Conservation (phyloP, 2,329 filamentous ascomycete genomes). For the Sphaerulina musiva region DNA sequence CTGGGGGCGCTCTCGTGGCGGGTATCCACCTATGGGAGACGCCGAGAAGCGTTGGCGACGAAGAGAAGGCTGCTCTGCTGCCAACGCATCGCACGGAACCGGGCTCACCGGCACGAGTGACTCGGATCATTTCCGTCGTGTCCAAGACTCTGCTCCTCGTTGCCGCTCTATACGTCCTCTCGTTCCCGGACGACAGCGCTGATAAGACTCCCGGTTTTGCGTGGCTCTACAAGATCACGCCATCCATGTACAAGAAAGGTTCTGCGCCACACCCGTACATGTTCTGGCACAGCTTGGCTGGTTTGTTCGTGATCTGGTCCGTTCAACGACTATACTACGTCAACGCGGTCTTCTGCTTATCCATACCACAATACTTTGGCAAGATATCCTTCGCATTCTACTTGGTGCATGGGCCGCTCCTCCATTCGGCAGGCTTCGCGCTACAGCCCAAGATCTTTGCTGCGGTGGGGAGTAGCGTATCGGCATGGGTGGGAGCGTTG, state of each 20-base stretch:
- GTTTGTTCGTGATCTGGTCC: slow-evolving; percentile 10
- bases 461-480: not conserved
- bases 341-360: slow-evolving; percentile 1
- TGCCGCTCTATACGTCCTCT: slow-evolving; percentile 9
- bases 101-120: not conserved
- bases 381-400: slow-evolving; percentile 17
- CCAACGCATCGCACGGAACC: not conserved
- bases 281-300: slow-evolving; percentile 12
- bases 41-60: not conserved
- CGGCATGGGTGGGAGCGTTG: slow-evolving; percentile 6
- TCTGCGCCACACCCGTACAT: slow-evolving; percentile 2
- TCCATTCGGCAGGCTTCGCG: slow-evolving; percentile 12
- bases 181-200: slow-evolving; percentile 14
- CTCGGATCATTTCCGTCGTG: not conserved
- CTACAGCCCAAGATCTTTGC: slow-evolving; percentile 10
- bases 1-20: slow-evolving; percentile 14
- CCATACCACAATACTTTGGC: slow-evolving; percentile 14
- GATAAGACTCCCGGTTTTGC: slow-evolving; percentile 10
- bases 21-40: slow-evolving; percentile 5
- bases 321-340: not conserved
- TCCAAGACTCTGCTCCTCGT: slow-evolving; percentile 3
- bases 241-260: not conserved
- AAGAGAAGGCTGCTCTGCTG: slow-evolving; percentile 1
- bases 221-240: slow-evolving; percentile 4
- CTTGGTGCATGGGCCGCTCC: slow-evolving; percentile 15